phyloP scores from a whole-genome alignment of 306 rosid species.

The Corylus avellana region DNA sequence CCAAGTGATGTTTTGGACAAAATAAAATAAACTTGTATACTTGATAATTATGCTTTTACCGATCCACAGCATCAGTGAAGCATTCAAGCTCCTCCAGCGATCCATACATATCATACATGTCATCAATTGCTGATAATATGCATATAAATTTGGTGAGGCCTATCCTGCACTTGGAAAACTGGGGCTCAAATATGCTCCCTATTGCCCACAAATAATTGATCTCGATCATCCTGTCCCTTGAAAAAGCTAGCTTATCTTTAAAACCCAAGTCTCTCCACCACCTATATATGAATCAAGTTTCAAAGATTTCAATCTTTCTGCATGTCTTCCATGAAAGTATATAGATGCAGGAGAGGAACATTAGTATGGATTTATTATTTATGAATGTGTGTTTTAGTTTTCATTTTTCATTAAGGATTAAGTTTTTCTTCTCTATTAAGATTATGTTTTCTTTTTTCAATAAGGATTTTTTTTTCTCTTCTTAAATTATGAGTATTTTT shows the following conservation, averaged over 20 bases:
- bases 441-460: too few relatives aligned
- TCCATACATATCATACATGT: slow-evolving; percentile 38
- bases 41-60: slow-evolving; percentile 2
- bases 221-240: slow-evolving; percentile 38
- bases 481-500: too few relatives aligned
- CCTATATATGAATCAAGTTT: background rate
- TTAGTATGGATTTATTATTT: too few relatives aligned
- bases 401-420: too few relatives aligned
- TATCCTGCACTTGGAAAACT: slow-evolving; percentile 34
- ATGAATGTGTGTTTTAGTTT: too few relatives aligned
- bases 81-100: slow-evolving; percentile 34
- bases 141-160: slow-evolving; percentile 38
- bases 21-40: background rate
- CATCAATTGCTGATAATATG: slow-evolving; percentile 32
- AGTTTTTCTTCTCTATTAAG: too few relatives aligned
- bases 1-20: background rate
- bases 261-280: slow-evolving; percentile 38
- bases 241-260: slow-evolving; percentile 20
- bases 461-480: too few relatives aligned
- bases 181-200: slow-evolving; percentile 29
- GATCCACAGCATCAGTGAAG: slow-evolving; percentile 26
- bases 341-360: too few relatives aligned
- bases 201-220: slow-evolving; percentile 32
- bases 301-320: background rate
- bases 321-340: background rate